Conservation (phyloP, 495 filamentous ascomycete genomes). For the Neurospora sp. region DNA sequence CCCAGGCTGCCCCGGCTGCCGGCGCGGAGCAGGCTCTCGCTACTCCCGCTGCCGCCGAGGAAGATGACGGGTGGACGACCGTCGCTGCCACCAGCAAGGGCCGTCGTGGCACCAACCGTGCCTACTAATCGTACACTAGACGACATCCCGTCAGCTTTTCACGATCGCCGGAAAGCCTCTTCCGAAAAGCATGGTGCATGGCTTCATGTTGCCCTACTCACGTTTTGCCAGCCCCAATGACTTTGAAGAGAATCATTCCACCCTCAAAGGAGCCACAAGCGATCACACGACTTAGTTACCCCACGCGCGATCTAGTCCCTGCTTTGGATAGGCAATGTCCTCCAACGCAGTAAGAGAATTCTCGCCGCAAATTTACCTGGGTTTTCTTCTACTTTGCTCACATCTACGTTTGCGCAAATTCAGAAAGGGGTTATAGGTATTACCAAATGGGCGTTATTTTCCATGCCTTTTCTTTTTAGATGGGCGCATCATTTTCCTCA, state of each 20-base stretch:
- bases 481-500: not conserved
- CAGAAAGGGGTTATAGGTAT: not conserved
- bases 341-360: not conserved
- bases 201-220: not conserved
- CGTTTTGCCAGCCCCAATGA: not conserved
- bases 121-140: conserved; percentile 14
- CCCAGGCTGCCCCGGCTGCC: conserved; percentile 16
- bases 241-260: not conserved
- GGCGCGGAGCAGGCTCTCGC: conserved; percentile 17
- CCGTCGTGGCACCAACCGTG: conserved; percentile 30
- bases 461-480: not conserved
- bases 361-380: not conserved
- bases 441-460: not conserved
- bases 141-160: not conserved
- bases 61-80: conserved; percentile 63
- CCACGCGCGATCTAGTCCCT: not conserved
- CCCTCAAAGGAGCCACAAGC: not conserved
- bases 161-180: not conserved
- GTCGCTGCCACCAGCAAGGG: conserved; percentile 43
- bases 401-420: not conserved
- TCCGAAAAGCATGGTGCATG: not conserved
- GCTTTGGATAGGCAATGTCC: not conserved
- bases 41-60: conserved; percentile 39
- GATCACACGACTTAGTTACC: not conserved
- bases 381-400: not conserved